Evolutionary conservation across 2,329 filamentous ascomycete species (phyloP).

Genomic region (Fusarium napiforme): DNA sequence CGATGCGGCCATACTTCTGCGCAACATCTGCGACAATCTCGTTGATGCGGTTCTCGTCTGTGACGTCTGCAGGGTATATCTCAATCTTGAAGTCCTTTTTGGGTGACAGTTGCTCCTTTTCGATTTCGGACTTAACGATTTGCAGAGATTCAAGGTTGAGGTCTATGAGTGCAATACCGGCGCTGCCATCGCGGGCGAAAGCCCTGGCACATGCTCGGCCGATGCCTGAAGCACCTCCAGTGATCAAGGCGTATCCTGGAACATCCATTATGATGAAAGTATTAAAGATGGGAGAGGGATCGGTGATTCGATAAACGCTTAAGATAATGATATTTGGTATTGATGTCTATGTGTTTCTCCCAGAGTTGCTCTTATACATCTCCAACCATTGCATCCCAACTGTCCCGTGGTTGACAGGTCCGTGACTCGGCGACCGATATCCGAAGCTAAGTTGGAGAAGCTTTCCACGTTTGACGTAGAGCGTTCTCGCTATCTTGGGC

Average conservation of each 20-base stretch:
- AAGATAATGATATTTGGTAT: accelerated
- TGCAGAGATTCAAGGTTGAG: conserved; percentile 35
- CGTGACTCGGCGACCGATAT: not conserved
- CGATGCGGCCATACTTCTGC: conserved; percentile 50
- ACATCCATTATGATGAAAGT: conserved; percentile 28
- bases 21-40: conserved; percentile 43
- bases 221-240: conserved; percentile 48
- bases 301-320: accelerated
- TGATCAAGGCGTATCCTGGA: conserved; percentile 48
- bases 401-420: not conserved
- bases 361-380: not conserved
- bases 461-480: conserved; percentile 8
- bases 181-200: conserved; percentile 44
- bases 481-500: not conserved
- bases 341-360: too few species aligned
- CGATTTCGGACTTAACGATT: conserved; percentile 36
- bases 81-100: not conserved
- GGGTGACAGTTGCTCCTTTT: not conserved
- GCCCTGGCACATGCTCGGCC: conserved; percentile 46
- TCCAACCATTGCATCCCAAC: not conserved
- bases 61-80: conserved; percentile 42
- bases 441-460: conserved; percentile 6
- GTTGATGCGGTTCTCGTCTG: conserved; percentile 43
- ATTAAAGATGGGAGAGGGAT: accelerated
- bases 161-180: conserved; percentile 46